Evolutionary conservation across 257 asterid species (phyloP), one percentile per base, ranked within the genome.

Genomic region (Ilex aquifolium): DNA sequence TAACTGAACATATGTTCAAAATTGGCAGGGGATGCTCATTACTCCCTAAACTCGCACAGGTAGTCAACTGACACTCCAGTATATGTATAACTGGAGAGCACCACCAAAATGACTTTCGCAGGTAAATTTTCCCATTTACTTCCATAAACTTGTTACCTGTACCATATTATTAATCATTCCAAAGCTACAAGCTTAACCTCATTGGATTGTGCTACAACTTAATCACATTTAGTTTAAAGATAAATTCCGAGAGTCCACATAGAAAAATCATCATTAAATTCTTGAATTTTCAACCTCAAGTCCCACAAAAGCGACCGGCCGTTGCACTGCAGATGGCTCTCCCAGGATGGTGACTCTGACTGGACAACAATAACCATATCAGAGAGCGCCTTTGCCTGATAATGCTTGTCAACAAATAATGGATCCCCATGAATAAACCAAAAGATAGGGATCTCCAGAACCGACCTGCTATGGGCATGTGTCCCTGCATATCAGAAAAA

Each of bases 331-430:
- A 92, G 82, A 82, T 92, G 96, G 83, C 97, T 92, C 80, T 89
- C 97, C 96, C 90, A 87, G 52, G 99, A 87, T 67, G 97, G 69
- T 65, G 93, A 77, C 77, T 92, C 99, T 8, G 99, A 92, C 80
- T 92, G 99, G 71, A 89, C 97, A 66, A 92, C 99, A 64, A 92
- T 72, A 57, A 92, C 90, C 99, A 92, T 92, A 83, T 89, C 99
- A 44, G 99, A 80, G 60, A 92, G 96, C 56, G 97, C 88, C 75
- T 84, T 92, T 61, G 99, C 96, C 69, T 85, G 99, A 67, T 89
- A 89, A 80, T 89, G 90, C 79, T 89, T 89, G 88, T 89, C 99
- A 68, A 92, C 89, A 64, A 92, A 74, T 88, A 92, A 72, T 60
- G 96, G 82, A 70, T 87, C 97, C 31, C 87, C 80, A 57, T 85